A percentile compares a stretch with the other conserved stretches of the same genome.
Conservation (phyloP, 176 grass and related monocot genomes). For the Oryza glaberrima region DNA sequence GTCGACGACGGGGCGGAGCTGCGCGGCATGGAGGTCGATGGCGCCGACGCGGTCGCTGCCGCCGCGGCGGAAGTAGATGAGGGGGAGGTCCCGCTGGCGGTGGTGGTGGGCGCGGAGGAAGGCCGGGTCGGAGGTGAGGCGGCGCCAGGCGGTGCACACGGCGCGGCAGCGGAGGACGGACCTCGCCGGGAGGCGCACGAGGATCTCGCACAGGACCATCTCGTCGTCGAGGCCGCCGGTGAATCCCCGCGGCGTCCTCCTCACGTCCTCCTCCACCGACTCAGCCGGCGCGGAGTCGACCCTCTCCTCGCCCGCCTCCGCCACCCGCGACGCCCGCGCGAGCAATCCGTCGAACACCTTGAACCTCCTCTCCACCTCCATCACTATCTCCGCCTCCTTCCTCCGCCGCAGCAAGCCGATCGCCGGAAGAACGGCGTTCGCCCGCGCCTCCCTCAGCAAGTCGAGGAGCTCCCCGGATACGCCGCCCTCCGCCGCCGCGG, state of each 20-base stretch:
- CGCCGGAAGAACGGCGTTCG: slow-evolving; percentile 35
- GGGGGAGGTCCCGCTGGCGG: background rate
- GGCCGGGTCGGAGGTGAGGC: background rate
- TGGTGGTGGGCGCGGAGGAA: slow-evolving; percentile 5
- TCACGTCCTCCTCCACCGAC: background rate
- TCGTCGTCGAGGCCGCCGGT: background rate
- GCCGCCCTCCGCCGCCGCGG: slow-evolving; percentile 24
- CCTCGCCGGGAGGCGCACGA: background rate
- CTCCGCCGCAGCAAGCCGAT: slow-evolving; percentile 38
- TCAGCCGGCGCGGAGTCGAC: background rate
- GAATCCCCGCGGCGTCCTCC: background rate
- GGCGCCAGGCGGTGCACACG: background rate
- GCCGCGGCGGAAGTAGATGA: background rate
- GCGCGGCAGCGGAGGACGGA: background rate
- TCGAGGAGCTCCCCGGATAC: slow-evolving; percentile 50
- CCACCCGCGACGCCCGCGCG: slow-evolving; percentile 40
- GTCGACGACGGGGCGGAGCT: background rate
- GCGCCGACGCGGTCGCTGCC: background rate
- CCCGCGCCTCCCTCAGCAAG: slow-evolving; percentile 48
- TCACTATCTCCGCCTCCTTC: slow-evolving; percentile 50
- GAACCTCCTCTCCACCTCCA: slow-evolving; percentile 50
- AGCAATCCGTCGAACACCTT: slow-evolving; percentile 61
- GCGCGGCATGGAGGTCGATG: background rate
- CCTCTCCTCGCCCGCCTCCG: background rate
- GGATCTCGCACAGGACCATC: slow-evolving; percentile 3